Conservation (phyloP, 2,329 filamentous ascomycete species). For the Nemania sp. region DNA sequence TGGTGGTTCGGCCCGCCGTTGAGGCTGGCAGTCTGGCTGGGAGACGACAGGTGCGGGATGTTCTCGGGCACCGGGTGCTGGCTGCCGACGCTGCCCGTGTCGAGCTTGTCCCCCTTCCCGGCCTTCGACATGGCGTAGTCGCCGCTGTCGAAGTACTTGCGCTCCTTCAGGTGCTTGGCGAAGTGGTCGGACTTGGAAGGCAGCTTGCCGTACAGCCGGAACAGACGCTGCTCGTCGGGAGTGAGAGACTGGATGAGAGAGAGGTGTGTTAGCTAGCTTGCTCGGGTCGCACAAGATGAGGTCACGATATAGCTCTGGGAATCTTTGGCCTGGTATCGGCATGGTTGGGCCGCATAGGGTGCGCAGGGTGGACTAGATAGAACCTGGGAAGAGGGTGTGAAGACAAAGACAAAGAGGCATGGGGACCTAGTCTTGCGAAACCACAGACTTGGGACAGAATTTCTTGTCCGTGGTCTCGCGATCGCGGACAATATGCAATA, state of each 20-base stretch:
- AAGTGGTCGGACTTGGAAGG: conserved; percentile 95
- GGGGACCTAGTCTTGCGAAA: background rate
- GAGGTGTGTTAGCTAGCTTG: conserved; percentile 1
- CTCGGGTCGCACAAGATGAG: background rate
- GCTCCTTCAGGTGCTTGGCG: conserved; percentile 98
- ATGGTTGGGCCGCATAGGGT: background rate
- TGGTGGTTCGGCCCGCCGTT: conserved; percentile 43
- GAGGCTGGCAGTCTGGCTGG: conserved; percentile 50
- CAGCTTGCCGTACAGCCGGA: conserved; percentile 96
- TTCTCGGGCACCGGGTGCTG: conserved; percentile 95
- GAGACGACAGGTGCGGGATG: conserved; percentile 84
- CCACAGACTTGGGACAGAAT: background rate
- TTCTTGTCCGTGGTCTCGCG: too few species aligned
- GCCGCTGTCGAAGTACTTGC: conserved; percentile 97
- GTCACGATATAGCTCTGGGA: background rate
- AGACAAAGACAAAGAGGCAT: conserved; percentile 16
- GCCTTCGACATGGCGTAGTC: conserved; percentile 97
- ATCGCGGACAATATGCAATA: too few species aligned
- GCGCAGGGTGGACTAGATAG: background rate
- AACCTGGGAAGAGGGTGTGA: background rate
- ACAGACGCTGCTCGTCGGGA: conserved; percentile 92
- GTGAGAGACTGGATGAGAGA: conserved; percentile 71
- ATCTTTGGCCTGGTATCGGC: background rate
- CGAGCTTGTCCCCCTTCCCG: conserved; percentile 91
- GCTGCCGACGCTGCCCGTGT: conserved; percentile 89